These are phyloP conservation scores for Trifolium subterraneum DNA, from an alignment of 306 rosid genomes.

Conservation along the genomic window DNA sequence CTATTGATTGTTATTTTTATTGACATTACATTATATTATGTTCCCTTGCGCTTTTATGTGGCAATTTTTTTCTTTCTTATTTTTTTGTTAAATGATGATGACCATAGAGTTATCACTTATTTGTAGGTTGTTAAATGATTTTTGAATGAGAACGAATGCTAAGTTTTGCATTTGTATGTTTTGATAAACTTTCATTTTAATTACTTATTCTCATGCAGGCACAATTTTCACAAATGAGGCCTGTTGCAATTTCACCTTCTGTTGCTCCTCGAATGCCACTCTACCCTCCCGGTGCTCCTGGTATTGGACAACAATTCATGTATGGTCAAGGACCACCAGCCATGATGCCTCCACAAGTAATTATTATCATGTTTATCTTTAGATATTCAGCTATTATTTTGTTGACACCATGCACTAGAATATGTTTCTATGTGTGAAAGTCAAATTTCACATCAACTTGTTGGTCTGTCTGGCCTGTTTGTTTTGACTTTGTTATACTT, in stretches of 20 bases:
- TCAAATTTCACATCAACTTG: not conserved
- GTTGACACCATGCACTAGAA: not conserved
- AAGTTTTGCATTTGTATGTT: no score
- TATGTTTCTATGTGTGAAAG: not conserved
- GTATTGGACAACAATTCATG: constrained; percentile 73
- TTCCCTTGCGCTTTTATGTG: not conserved
- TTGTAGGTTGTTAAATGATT: not conserved
- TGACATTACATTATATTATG: not conserved
- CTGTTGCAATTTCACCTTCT: constrained; percentile 63
- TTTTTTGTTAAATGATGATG: not conserved
- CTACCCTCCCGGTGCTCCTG: constrained; percentile 83
- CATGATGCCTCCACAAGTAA: constrained; percentile 78
- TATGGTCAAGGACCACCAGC: constrained; percentile 83
- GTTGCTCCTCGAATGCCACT: constrained; percentile 79
- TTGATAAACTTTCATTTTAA: not conserved
- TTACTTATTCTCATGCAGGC: constrained; percentile 48
- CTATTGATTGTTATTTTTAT: not conserved
- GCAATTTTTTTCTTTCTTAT: not conserved
- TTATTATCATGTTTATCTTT: not conserved
- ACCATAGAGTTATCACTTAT: not conserved
- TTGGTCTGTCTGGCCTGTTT: no score
- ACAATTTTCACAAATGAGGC: constrained; percentile 81
- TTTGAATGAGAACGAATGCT: no score
- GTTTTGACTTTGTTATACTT: not conserved
- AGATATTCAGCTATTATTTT: not conserved